phyloP scores from a whole-genome alignment of 805 yeast species.

The Candida coquimbonensis region DNA sequence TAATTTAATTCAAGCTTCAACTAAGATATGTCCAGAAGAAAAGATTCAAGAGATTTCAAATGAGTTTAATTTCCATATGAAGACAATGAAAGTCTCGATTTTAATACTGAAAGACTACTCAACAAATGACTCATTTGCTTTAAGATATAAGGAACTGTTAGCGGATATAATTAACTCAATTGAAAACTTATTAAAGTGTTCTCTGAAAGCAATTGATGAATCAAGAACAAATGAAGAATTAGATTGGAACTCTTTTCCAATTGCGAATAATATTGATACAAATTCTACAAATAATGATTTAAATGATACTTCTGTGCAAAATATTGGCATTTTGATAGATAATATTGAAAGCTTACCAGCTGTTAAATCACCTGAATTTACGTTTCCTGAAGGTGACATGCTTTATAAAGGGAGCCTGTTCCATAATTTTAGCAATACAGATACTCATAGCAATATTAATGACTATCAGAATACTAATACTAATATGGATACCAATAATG shows the following conservation, averaged over 20 bases:
- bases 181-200: neutral
- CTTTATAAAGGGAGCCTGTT: neutral
- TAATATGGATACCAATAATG: neutral
- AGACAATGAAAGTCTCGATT: neutral
- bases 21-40: neutral
- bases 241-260: too few relatives aligned
- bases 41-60: neutral
- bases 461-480: too few relatives aligned
- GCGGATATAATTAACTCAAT: neutral
- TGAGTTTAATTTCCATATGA: neutral
- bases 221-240: neutral
- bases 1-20: neutral
- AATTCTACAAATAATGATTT: neutral
- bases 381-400: neutral
- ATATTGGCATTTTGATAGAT: neutral
- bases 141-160: neutral
- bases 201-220: neutral
- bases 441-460: too few relatives aligned
- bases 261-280: neutral
- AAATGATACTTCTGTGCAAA: neutral
- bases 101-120: neutral
- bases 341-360: neutral
- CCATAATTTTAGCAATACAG: too few relatives aligned
- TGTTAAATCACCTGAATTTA: neutral
- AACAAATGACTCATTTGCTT: neutral